Evolutionary conservation across 2,329 filamentous ascomycete species (phyloP), one percentile per base, ranked within the genome.

Genomic region (Fusarium brevicatenulatum): DNA sequence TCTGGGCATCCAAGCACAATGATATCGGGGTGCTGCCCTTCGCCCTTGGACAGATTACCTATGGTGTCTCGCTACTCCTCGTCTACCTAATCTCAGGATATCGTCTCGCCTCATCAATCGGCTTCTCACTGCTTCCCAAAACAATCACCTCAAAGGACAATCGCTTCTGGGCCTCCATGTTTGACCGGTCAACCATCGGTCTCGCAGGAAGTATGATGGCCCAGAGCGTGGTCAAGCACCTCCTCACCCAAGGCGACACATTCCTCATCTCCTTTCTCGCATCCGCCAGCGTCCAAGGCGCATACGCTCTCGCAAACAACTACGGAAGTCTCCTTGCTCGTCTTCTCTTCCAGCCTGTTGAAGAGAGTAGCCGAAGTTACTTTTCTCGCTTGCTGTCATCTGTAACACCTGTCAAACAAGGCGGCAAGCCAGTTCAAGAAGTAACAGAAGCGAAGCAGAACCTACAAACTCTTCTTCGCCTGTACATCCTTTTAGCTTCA

Each of bases 161-260:
- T 9, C 74, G 80, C n/a, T 92, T 91, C 76, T 76, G 89, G 50
- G 74, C 87, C 8, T 86, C 86, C 5, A 88, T 88, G 70, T 94
- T 98, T 79, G 92, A 93, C 66, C 84, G 84, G 16, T 88, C 91
- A 4, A 90, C 97, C 4, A 83, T 96, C 34, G 88, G 88, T 21
- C 88, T 98, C 7, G 92, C 92, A 8, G 86, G 88, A n/a, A 97
- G 92, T 77, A 89, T 98, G 81, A 95, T 95, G 83, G 85, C 95
- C 11, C 96, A 99, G 83, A 95, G 93, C 40, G 83, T 94, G 25
- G 90, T 98, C 77, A 99, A 99, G 82, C 95, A 98, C 80, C 80
- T 98, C 58, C 89, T 99, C 58, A 98, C 96, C 0, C 95, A 98
- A 83, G 96, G 95, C 67, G 96, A 99, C 83, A 94, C 95, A 4